Percentiles rank a stretch among this genome's conserved stretches.
These are phyloP conservation scores for Solanum habrochaites DNA, from an alignment of 257 asterid genomes.

Conservation along the genomic window DNA sequence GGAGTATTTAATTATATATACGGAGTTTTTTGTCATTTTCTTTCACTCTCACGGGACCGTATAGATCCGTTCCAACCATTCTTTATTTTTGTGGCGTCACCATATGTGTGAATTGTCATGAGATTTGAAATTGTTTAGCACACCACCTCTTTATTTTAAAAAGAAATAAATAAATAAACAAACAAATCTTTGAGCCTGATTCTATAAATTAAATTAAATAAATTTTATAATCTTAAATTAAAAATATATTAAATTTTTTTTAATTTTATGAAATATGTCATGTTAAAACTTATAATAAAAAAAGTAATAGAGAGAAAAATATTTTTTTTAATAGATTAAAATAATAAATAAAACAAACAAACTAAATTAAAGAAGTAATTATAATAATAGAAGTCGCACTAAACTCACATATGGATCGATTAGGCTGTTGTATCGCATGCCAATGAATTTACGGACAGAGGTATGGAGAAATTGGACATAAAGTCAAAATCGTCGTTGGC, in stretches of 20 bases:
- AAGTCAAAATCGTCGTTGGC: neutral
- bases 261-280: no score
- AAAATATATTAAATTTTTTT: no score
- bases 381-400: neutral
- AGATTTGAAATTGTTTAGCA: neutral
- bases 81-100: neutral
- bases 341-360: no score
- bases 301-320: no score
- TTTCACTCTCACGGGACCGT: neutral
- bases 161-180: neutral
- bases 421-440: neutral
- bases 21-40: neutral
- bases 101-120: neutral
- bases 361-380: neutral
- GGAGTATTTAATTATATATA: no score
- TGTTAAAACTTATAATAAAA: no score
- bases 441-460: neutral
- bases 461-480: neutral
- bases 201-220: no score
- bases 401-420: neutral
- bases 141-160: neutral
- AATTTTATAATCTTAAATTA: no score
- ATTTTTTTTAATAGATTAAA: accelerated
- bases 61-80: neutral
- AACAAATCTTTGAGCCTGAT: neutral